These are phyloP conservation scores for Pythium utonaiense DNA, from an alignment of 352 stramenopile species.

Conservation along the genomic window DNA sequence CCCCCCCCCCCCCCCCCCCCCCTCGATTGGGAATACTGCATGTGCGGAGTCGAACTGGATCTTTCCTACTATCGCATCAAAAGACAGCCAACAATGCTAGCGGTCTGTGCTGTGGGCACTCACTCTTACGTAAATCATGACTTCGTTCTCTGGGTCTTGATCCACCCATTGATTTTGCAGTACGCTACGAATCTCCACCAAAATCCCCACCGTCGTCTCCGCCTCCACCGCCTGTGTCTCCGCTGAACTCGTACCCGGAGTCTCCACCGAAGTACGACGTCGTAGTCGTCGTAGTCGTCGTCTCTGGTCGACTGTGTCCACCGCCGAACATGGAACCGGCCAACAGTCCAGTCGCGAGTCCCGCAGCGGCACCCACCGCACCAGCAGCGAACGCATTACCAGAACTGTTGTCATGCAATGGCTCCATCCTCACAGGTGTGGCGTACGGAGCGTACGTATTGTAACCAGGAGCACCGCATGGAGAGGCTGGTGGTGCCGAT, in stretches of 20 bases:
- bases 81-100: no score
- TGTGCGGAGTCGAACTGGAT: no score
- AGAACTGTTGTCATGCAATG: background rate
- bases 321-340: constrained; percentile 44
- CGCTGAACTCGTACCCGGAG: constrained; percentile 20
- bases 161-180: no score
- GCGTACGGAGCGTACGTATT: constrained; percentile 3
- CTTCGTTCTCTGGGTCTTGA: no score
- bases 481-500: constrained; percentile 33
- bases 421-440: background rate
- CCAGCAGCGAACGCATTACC: constrained; percentile 32
- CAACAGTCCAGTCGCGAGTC: constrained; percentile 44
- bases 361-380: constrained; percentile 42
- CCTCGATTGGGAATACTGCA: no score
- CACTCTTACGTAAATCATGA: no score
- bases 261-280: constrained; percentile 39
- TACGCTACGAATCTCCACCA: constrained; percentile 43
- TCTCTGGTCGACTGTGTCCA: constrained; percentile 10
- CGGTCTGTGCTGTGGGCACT: no score
- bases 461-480: background rate
- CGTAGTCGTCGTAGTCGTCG: constrained; percentile 20
- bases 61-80: no score
- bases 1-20: no score
- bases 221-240: background rate
- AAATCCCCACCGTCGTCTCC: constrained; percentile 24